These are phyloP conservation scores for Corchorus capsularis DNA, from an alignment of 345 rosid species.

Conservation along the genomic window DNA sequence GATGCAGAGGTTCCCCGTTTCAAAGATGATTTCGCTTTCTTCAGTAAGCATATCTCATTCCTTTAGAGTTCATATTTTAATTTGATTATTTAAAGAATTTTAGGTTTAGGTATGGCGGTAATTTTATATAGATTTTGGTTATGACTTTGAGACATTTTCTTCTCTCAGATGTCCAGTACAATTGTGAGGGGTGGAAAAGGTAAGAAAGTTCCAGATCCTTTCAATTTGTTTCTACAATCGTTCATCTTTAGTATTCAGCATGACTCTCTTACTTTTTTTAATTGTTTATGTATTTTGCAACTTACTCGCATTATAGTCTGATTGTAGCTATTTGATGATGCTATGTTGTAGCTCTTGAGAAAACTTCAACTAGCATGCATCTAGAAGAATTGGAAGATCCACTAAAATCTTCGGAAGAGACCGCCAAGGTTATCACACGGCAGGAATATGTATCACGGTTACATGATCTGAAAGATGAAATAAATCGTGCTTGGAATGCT, in stretches of 20 bases:
- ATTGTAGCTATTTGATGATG: conserved; percentile 20
- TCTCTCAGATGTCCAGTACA: conserved; percentile 62
- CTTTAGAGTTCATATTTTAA: neutral
- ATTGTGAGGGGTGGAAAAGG: conserved; percentile 67
- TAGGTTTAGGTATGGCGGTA: neutral
- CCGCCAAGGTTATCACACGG: conserved; percentile 49
- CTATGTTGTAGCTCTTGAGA: conserved; percentile 44
- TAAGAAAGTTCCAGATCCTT: conserved; percentile 28
- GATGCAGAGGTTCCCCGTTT: conserved; percentile 84
- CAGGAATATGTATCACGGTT: conserved; percentile 78
- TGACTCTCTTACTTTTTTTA: neutral
- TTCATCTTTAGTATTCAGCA: neutral
- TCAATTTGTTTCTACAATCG: neutral
- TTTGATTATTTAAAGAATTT: neutral
- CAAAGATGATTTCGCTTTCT: conserved; percentile 70
- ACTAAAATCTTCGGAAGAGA: conserved; percentile 52
- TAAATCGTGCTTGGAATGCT: conserved; percentile 63
- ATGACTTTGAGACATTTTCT: conserved; percentile 14
- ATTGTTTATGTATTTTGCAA: neutral
- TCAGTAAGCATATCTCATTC: conserved; percentile 45
- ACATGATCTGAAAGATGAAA: conserved; percentile 77
- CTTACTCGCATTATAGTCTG: conserved; percentile 14
- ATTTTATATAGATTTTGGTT: neutral
- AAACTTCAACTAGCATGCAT: conserved; percentile 45
- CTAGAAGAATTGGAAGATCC: conserved; percentile 60